phyloP scores from a whole-genome alignment of 108 stramenopile genomes.

The Fragilaria crotonensis region DNA sequence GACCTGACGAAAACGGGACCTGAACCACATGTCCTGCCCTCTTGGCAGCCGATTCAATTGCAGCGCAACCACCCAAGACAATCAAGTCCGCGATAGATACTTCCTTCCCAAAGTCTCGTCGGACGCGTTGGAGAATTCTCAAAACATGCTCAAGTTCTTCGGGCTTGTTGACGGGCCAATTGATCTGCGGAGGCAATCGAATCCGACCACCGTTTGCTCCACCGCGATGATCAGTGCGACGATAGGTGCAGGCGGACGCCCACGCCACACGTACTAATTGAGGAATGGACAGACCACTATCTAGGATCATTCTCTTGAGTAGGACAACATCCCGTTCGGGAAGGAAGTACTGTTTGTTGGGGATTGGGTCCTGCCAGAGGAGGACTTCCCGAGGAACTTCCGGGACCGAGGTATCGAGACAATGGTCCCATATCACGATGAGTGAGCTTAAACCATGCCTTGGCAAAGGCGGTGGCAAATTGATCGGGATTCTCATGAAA shows the following conservation, averaged over 20 bases:
- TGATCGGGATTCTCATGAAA: conserved; percentile 46
- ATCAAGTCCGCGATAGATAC: conserved; percentile 71
- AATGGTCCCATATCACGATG: conserved; percentile 73
- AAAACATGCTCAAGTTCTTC: conserved; percentile 36
- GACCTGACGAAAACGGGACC: conserved; percentile 64
- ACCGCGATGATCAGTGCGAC: conserved; percentile 62
- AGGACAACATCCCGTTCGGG: conserved; percentile 17
- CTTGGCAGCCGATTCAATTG: conserved; percentile 53
- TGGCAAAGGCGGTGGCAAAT: conserved; percentile 50
- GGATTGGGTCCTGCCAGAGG: conserved; percentile 71
- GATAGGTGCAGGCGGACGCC: conserved; percentile 67
- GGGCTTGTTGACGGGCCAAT: conserved; percentile 66
- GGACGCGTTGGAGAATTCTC: conserved; percentile 26
- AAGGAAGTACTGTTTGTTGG: conserved; percentile 21
- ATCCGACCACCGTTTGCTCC: conserved; percentile 72
- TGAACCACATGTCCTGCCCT: conserved; percentile 29
- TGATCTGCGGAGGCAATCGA: conserved; percentile 48
- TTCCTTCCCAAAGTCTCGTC: conserved; percentile 28
- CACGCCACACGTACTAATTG: conserved; percentile 57
- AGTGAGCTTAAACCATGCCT: conserved; percentile 72
- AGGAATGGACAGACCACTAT: conserved; percentile 35
- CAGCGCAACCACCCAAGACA: conserved; percentile 60
- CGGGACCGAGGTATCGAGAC: conserved; percentile 50
- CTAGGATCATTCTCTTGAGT: conserved; percentile 36
- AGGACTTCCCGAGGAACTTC: conserved; percentile 44